Evolutionary conservation across 345 rosid genomes (phyloP).

Genomic region (Bruguiera sexangula): DNA sequence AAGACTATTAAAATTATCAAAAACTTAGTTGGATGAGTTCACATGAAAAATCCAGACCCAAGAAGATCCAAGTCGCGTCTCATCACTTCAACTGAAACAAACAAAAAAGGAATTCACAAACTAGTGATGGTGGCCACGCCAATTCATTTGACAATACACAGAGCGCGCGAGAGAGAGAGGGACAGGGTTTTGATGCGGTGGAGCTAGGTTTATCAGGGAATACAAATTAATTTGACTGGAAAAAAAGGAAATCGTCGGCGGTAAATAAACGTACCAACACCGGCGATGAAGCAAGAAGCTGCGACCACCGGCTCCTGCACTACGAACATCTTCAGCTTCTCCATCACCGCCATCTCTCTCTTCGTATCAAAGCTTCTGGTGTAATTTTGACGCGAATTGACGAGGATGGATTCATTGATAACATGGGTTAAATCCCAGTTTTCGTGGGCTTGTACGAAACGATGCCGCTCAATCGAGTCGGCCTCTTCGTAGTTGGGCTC

Average conservation of each 20-base stretch:
- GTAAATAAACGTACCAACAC: slow-evolving; percentile 49
- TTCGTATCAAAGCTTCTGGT: not conserved
- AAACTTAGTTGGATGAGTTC: not conserved
- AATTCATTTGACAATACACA: no score
- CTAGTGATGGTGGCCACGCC: not conserved
- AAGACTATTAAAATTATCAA: not conserved
- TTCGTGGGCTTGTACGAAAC: no score
- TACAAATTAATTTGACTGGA: not conserved
- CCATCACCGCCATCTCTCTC: slow-evolving; percentile 67
- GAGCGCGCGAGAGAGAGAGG: no score
- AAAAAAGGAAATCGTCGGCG: not conserved
- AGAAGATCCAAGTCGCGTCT: not conserved
- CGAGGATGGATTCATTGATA: no score
- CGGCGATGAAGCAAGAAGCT: slow-evolving; percentile 83
- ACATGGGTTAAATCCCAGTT: no score
- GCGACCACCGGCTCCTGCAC: slow-evolving; percentile 93
- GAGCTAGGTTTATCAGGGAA: not conserved
- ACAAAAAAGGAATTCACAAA: not conserved
- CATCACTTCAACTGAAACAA: not conserved
- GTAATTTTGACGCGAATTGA: no score
- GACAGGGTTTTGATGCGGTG: no score
- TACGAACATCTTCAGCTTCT: slow-evolving; percentile 73
- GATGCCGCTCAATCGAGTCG: no score
- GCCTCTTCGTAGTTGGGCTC: no score
- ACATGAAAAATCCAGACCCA: not conserved